Base-by-base conservation (phyloP, 805 yeast species). In the Hagleromyces aurorensis region DNA sequence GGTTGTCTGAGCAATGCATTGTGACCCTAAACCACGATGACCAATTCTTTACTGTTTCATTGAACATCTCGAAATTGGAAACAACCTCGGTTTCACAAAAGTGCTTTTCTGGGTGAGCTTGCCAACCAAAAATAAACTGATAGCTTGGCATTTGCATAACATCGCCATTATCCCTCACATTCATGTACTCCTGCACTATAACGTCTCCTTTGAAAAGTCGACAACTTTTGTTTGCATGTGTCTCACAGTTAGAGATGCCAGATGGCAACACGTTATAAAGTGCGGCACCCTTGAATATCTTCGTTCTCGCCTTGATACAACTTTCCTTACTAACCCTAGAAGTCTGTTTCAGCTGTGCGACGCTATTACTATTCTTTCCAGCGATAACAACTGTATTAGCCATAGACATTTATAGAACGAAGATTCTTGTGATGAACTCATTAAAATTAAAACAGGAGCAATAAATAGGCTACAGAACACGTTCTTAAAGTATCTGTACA, bases 211-310 rank as follows among this genome's bases (percentile, higher is more conserved):
- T 25, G 27, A 46, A 48, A 11, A 48, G 21, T 16, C 30, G 19
- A 21, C 40, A 37, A 21, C 27, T 23, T 25, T 33, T 29, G 16
- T 16, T 27, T 10, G 16, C 19, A 25, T 27, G 22, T 3, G 33
- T 27, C 9, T 29, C 25, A 16, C 35, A 34, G 22, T 25, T 33
- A 5, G 38, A 34, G 7, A 33, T 21, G 14, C 29, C 30, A 10
- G 43, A 33, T 25, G 53, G 53, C 16, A 44, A 29, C 6, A 41
- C 44, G 21, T 48, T 48, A 27, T 38, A 41, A 13, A 48, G 23
- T 21, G 13, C 21, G 7, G 33, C 44, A n/a, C 37, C 12, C 7
- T 21, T 25, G 21, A 44, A 40, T 11, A 29, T 18, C 37, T 41
- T 38, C 10, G 37, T 32, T 11, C 34, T 32, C 8, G 37, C 39